phyloP scores from a whole-genome alignment of 768 basidiomycete species.

The Xerocomellus dryophilus region DNA sequence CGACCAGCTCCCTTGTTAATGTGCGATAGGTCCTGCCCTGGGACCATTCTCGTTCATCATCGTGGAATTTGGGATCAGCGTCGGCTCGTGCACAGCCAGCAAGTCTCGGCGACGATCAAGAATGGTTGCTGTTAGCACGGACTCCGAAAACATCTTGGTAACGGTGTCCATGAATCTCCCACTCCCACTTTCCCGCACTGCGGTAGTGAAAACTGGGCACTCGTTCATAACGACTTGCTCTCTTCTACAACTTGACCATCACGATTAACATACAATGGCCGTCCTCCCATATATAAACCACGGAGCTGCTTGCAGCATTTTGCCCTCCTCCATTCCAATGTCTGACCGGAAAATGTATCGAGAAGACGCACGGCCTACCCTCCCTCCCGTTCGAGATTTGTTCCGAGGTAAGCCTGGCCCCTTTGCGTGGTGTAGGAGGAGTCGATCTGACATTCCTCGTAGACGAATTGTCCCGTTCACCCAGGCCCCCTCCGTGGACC shows the following conservation, averaged over 20 bases:
- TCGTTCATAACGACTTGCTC: constrained; percentile 25
- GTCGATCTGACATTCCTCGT: not conserved
- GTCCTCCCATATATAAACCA: constrained; percentile 27
- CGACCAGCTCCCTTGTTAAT: constrained; percentile 12
- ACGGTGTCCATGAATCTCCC: constrained; percentile 27
- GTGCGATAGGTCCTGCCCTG: constrained; percentile 10
- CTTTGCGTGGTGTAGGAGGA: not conserved
- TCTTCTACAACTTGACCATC: constrained; percentile 20
- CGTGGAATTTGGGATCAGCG: constrained; percentile 25
- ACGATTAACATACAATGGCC: constrained; percentile 26
- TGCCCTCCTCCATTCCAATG: constrained; percentile 22
- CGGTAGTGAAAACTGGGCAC: constrained; percentile 24
- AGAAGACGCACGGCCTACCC: constrained; percentile 48
- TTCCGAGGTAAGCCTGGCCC: constrained; percentile 49
- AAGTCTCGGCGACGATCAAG: constrained; percentile 33
- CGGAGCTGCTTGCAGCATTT: not conserved
- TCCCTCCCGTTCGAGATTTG: constrained; percentile 69
- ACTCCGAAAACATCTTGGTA: constrained; percentile 24
- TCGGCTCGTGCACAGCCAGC: constrained; percentile 34
- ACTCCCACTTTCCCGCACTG: constrained; percentile 20
- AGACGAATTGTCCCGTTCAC: constrained; percentile 50
- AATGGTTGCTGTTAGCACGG: constrained; percentile 27
- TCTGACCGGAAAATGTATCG: constrained; percentile 26
- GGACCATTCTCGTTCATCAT: constrained; percentile 9
- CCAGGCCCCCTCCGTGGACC: constrained; percentile 41